Evolutionary conservation across 257 asterid genomes (phyloP).

Genomic region (Solanum ahanhuiri): DNA sequence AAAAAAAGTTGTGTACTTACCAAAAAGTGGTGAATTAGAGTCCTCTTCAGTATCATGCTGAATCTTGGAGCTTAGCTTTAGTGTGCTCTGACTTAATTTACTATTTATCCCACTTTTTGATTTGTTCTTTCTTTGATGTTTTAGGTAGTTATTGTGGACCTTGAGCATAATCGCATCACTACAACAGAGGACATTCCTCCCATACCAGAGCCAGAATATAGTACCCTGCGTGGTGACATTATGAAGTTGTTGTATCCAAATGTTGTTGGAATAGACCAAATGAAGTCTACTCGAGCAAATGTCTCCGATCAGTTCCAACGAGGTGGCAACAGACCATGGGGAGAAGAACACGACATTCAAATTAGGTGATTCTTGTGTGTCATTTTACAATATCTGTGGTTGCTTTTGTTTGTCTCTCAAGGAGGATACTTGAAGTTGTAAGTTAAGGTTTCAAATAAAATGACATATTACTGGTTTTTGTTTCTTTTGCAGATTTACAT

Average conservation of each 20-base stretch:
- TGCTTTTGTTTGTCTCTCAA: not conserved
- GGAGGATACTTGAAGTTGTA: not conserved
- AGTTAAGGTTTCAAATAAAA: constrained; percentile 7
- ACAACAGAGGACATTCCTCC: constrained; percentile 94
- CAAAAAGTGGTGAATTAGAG: not conserved
- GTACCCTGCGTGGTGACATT: constrained; percentile 67
- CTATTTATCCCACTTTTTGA: not conserved
- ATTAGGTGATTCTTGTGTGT: constrained; percentile 52
- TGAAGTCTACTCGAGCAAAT: constrained; percentile 49
- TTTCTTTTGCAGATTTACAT: constrained; percentile 69
- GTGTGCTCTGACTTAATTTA: not conserved
- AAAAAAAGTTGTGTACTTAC: no score
- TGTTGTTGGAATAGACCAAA: constrained; percentile 79
- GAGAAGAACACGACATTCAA: constrained; percentile 70
- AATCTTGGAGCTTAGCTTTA: not conserved
- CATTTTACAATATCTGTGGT: constrained; percentile 2
- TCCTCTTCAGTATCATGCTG: not conserved
- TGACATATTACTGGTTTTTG: not conserved
- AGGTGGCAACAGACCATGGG: constrained; percentile 68
- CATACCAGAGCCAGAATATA: constrained; percentile 87
- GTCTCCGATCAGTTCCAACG: constrained; percentile 22
- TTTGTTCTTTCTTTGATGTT: constrained; percentile 8
- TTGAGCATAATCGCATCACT: constrained; percentile 76
- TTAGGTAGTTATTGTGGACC: constrained; percentile 96
- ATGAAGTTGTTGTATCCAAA: constrained; percentile 64